Evolutionary conservation across 495 filamentous ascomycete species (phyloP).

Genomic region (Tuber melanosporum): DNA sequence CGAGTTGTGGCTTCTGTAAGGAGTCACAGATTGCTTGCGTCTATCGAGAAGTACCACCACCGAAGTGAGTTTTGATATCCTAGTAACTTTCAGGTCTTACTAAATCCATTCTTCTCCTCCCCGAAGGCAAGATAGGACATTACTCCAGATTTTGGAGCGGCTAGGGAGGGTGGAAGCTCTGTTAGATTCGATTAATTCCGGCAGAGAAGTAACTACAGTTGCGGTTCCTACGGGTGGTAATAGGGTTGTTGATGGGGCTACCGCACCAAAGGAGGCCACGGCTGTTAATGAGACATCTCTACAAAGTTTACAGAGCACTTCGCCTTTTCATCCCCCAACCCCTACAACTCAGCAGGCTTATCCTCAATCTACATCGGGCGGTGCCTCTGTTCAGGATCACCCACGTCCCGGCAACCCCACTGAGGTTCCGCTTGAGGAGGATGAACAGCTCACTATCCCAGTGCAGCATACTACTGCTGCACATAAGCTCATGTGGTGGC

Average conservation of each 20-base stretch:
- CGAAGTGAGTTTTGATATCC: conserved; percentile 47
- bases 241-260: neutral
- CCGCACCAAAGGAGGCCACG: conserved; percentile 22
- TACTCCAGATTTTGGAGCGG: conserved; percentile 41
- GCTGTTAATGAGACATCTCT: conserved; percentile 19
- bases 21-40: conserved; percentile 53
- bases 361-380: conserved; percentile 6
- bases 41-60: conserved; percentile 56
- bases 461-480: conserved; percentile 64
- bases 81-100: conserved; percentile 2
- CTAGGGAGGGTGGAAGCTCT: conserved; percentile 39
- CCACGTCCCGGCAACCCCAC: conserved; percentile 22
- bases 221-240: neutral
- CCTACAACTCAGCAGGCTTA: neutral
- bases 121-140: conserved; percentile 40
- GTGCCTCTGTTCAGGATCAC: conserved; percentile 8
- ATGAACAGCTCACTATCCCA: conserved; percentile 52
- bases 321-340: neutral
- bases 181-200: conserved; percentile 35
- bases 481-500: conserved; percentile 61
- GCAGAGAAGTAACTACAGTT: conserved; percentile 6
- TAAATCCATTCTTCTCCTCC: conserved; percentile 14
- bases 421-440: conserved; percentile 37
- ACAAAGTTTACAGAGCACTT: neutral
- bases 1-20: conserved; percentile 55